Percentiles rank a stretch among this genome's conserved stretches.
Conservation (phyloP, 768 basidiomycete species). For the Omphalotus guepiniiformis region DNA sequence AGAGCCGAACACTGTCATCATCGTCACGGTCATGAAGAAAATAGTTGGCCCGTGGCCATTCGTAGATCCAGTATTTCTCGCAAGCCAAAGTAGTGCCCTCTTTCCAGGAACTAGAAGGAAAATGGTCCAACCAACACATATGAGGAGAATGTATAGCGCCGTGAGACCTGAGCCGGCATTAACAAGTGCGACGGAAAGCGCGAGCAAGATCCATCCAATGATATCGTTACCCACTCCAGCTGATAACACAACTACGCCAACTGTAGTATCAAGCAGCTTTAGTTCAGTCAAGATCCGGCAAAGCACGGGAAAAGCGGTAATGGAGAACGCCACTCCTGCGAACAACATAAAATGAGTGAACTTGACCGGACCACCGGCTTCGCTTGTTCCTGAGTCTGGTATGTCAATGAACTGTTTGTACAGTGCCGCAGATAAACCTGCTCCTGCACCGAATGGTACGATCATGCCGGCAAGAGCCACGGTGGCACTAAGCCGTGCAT, state of each 20-base stretch:
- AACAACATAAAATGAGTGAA: slow-evolving; percentile 95
- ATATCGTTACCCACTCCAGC: slow-evolving; percentile 91
- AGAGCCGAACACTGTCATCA: slow-evolving; percentile 76
- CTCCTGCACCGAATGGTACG: slow-evolving; percentile 85
- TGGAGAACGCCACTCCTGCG: slow-evolving; percentile 86
- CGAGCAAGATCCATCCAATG: slow-evolving; percentile 84
- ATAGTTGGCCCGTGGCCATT: slow-evolving; percentile 76
- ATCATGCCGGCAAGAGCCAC: slow-evolving; percentile 83
- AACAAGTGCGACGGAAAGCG: slow-evolving; percentile 87
- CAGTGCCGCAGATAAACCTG: slow-evolving; percentile 56
- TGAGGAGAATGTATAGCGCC: slow-evolving; percentile 81
- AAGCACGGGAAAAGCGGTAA: slow-evolving; percentile 83
- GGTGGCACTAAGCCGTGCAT: slow-evolving; percentile 59
- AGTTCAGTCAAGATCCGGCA: slow-evolving; percentile 88
- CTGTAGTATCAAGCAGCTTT: slow-evolving; percentile 85
- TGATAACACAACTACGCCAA: slow-evolving; percentile 89
- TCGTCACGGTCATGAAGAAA: slow-evolving; percentile 83
- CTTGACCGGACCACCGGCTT: slow-evolving; percentile 33
- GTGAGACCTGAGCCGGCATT: slow-evolving; percentile 81
- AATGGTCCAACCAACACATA: slow-evolving; percentile 76
- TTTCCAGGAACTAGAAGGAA: slow-evolving; percentile 70
- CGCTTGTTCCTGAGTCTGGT: not conserved
- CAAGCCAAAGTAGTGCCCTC: slow-evolving; percentile 63
- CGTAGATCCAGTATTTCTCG: slow-evolving; percentile 70
- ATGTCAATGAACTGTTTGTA: slow-evolving; percentile 70